These are phyloP conservation scores for Sclerotiophoma versabilis DNA, from an alignment of 2,329 filamentous ascomycete genomes.

Conservation along the genomic window DNA sequence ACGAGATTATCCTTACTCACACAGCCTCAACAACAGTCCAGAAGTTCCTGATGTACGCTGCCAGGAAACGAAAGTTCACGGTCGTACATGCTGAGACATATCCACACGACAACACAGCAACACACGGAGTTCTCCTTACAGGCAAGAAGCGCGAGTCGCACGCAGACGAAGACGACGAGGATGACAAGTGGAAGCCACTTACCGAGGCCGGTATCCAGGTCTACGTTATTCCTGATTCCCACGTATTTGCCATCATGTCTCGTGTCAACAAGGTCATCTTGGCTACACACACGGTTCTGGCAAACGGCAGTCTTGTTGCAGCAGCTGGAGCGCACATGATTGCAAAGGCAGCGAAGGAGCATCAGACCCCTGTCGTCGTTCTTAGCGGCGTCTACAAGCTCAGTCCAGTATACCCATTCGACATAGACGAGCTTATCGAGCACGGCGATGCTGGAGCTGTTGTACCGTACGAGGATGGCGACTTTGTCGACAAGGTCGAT, in stretches of 20 bases:
- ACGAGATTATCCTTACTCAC: constrained; percentile 90
- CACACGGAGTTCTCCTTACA: constrained; percentile 66
- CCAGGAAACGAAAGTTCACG: constrained; percentile 89
- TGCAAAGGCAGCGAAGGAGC: constrained; percentile 81
- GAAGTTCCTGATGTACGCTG: constrained; percentile 86
- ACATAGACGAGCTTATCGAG: constrained; percentile 82
- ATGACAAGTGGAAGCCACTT: constrained; percentile 76
- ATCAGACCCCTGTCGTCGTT: constrained; percentile 84
- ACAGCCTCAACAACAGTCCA: constrained; percentile 87
- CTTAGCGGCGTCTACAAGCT: constrained; percentile 93
- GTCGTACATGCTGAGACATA: constrained; percentile 81
- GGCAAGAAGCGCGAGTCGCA: constrained; percentile 57
- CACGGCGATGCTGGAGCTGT: constrained; percentile 82
- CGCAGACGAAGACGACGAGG: constrained; percentile 60
- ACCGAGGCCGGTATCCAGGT: constrained; percentile 79
- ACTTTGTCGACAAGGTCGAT: constrained; percentile 78
- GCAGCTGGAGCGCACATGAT: constrained; percentile 84
- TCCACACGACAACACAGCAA: constrained; percentile 71
- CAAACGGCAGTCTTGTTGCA: constrained; percentile 85
- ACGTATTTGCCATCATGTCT: constrained; percentile 92
- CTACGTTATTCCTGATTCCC: constrained; percentile 82
- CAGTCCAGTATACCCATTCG: constrained; percentile 85
- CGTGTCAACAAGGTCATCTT: constrained; percentile 95
- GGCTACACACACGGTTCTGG: constrained; percentile 83
- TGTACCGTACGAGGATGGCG: constrained; percentile 78